Base-by-base conservation (phyloP, 2,329 filamentous ascomycete genomes). In the Hymenoscyphus linearis region DNA sequence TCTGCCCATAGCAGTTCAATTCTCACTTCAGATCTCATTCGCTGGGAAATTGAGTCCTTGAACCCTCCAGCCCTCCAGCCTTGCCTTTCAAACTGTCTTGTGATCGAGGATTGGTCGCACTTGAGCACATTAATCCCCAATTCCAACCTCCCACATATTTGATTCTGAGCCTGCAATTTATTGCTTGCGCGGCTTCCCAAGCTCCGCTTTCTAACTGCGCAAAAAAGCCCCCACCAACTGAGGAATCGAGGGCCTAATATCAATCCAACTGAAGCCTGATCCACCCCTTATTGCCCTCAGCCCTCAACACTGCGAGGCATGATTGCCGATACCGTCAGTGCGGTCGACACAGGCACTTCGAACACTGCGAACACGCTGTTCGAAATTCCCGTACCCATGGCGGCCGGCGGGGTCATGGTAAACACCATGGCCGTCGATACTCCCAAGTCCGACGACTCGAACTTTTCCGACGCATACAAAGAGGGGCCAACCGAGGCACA, bases 381-480 rank as follows among this genome's bases (percentile, higher is more conserved):
- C 9, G n/a, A 47, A 47, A 18, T 9, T 47, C 40, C n/a, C 40
- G 40, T 3, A 22, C 40, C 18, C 40, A 22, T 47, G 40, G 40
- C 40, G 40, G 40, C 12, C 6, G 40, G 40, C 40, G 40, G 40
- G 40, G 18, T 47, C 40, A 31, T 31, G 6, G 2, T 31, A 9
- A 18, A 47, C 22, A 47, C 22, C 18, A 47, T 47, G 40, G 18
- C 31, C 55, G 10, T 53, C 50, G 50, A 26, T 12, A 53, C 50
- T 16, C 50, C 68, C 56, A 61, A 67, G 18, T 67, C 66, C 54
- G 63, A 65, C 54, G 69, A 70, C 50, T 70, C 70, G 22, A 70
- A 65, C 65, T 73, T 74, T 61, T 73, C 71, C 52, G 71, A 73
- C 59, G 71, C 71, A 55, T 73, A 72, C 65, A 69, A 70, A 56